Evolutionary conservation across 2,329 filamentous ascomycete species (phyloP).

Genomic region (Phyllosticta paracitricarpa): DNA sequence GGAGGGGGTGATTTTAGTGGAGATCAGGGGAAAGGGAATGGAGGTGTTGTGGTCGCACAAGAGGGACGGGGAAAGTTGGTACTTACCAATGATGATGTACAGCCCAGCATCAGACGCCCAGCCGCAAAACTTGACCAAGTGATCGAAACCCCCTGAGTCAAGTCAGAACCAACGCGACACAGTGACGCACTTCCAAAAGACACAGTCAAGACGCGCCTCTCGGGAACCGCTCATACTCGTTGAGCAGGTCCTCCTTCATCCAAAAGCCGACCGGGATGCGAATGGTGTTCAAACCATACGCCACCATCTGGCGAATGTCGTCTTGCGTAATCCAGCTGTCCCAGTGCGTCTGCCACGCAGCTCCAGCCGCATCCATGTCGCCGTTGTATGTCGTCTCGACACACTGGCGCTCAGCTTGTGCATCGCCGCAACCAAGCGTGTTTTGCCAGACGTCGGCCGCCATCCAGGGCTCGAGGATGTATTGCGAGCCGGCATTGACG

Average conservation of each 20-base stretch:
- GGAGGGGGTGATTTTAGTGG: too few species aligned
- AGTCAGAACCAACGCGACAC: neutral
- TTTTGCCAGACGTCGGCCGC: constrained; percentile 34
- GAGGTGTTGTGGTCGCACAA: too few species aligned
- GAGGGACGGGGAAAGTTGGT: neutral
- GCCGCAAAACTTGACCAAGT: constrained; percentile 38
- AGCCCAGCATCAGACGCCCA: constrained; percentile 41
- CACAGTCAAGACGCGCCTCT: constrained; percentile 12
- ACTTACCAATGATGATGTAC: constrained; percentile 41
- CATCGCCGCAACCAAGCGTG: constrained; percentile 37
- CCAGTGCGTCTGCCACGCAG: constrained; percentile 43
- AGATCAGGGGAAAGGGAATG: too few species aligned
- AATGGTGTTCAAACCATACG: constrained; percentile 43
- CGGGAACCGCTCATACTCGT: constrained; percentile 42
- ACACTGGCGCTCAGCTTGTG: constrained; percentile 46
- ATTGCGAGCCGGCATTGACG: constrained; percentile 45
- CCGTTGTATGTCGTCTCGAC: constrained; percentile 20
- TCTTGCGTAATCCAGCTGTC: constrained; percentile 38
- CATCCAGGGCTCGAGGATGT: constrained; percentile 48
- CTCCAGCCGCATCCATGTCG: constrained; percentile 30
- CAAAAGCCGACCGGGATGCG: constrained; percentile 48
- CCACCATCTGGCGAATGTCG: constrained; percentile 42
- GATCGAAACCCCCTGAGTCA: constrained; percentile 32
- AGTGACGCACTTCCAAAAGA: neutral
- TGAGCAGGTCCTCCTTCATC: constrained; percentile 41